Base-by-base conservation (phyloP, 2,329 filamentous ascomycete species). In the Hysterium pulicare region DNA sequence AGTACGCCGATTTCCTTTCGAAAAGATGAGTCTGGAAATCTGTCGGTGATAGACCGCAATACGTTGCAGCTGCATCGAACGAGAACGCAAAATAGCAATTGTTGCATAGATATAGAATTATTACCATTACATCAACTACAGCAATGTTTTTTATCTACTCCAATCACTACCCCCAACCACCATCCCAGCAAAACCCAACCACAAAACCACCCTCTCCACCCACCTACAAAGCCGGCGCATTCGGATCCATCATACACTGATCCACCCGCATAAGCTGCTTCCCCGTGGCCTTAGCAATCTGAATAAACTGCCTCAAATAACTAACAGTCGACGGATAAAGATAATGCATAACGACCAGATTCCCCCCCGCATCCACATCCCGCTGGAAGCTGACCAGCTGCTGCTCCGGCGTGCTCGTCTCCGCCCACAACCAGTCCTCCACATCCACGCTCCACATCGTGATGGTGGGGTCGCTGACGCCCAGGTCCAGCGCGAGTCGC, bases 371-470 rank as follows among this genome's bases (percentile, higher is more conserved):
- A 19, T 71, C 69, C 2, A 86, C 73, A 57, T 84, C 81, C 3
- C 77, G 71, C 58, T 78, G 73, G 66, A 87, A 86, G 10, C 82
- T 79, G 3, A 79, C 78, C 11, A 84, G 66, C 65, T 86, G 83
- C 55, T 81, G 81, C 68, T 84, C 78, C 1, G 83, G 83, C 3
- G 81, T 85, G 33, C 66, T 55, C 0, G 72, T 76, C 57, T 75
- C 67, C 1, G 80, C 82, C 81, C 82, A 87, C 19, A 83, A 55
- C 81, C 82, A 86, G 59, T 87, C 83, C 68, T 86, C 80, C 23
- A 86, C 78, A 54, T 87, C 83, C 33, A 87, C 78, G 54, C 75
- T 81, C 83, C 83, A 86, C 60, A 80, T 81, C 39, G 85, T 75
- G 33, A 86, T 76, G 50, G 78, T 76, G 1, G 79, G 74, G 11